phyloP scores from a whole-genome alignment of 2,329 filamentous ascomycete genomes.

The Davidsoniella virescens region DNA sequence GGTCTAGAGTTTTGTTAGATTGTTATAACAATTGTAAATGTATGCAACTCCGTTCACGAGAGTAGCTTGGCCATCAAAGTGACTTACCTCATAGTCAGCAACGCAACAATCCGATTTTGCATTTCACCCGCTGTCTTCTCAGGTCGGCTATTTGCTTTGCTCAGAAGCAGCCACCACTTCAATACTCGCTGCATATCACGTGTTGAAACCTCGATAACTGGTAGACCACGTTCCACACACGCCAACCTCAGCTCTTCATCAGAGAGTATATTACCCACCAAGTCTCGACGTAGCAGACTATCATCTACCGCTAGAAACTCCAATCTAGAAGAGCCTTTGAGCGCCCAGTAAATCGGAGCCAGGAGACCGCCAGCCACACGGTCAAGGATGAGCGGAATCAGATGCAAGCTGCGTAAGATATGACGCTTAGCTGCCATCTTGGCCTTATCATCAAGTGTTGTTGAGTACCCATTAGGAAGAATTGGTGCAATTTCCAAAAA shows the following conservation, averaged over 20 bases:
- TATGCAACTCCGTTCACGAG: too few relatives aligned
- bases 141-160: conserved; percentile 21
- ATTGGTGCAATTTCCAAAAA: conserved; percentile 28
- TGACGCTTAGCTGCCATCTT: conserved; percentile 19
- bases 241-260: conserved; percentile 52
- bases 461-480: conserved; percentile 22
- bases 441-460: background rate
- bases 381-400: conserved; percentile 35
- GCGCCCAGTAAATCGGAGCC: conserved; percentile 34
- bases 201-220: conserved; percentile 40
- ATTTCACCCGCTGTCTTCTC: conserved; percentile 18
- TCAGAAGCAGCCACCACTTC: conserved; percentile 31
- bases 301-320: conserved; percentile 58
- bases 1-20: too few relatives aligned
- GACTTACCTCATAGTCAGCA: conserved; percentile 27
- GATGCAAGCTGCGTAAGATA: conserved; percentile 27
- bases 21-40: too few relatives aligned
- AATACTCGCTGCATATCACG: conserved; percentile 33
- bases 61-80: background rate
- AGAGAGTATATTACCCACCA: conserved; percentile 39
- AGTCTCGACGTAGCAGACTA: conserved; percentile 44
- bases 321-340: conserved; percentile 36
- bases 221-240: conserved; percentile 51
- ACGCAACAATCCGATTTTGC: conserved; percentile 23
- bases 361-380: conserved; percentile 30